Percentiles rank a stretch among this genome's conserved stretches.
phyloP scores from a whole-genome alignment of 768 basidiomycete genomes.

The Phallus indusiatus region DNA sequence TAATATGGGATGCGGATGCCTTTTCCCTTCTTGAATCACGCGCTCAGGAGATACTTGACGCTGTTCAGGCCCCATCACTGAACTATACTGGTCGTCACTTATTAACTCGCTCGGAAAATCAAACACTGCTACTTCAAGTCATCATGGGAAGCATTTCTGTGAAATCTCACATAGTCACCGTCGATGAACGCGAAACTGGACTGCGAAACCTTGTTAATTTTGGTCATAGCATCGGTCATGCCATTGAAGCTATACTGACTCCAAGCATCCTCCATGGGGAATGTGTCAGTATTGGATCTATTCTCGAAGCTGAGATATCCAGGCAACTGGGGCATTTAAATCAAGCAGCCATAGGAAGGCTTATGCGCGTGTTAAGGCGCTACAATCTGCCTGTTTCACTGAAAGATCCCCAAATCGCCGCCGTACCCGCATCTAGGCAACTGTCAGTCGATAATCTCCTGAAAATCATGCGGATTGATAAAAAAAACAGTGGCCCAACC shows the following conservation, averaged over 20 bases:
- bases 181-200: constrained; percentile 94
- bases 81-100: constrained; percentile 47
- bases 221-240: constrained; percentile 97
- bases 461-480: constrained; percentile 94
- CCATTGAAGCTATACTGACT: constrained; percentile 92
- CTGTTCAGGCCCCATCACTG: constrained; percentile 64
- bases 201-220: constrained; percentile 98
- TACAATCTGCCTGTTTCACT: constrained; percentile 86
- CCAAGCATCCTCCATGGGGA: constrained; percentile 94
- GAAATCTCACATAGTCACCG: constrained; percentile 94
- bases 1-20: constrained; percentile 93
- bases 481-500: constrained; percentile 88
- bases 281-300: constrained; percentile 92
- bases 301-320: constrained; percentile 91
- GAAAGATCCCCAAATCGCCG: constrained; percentile 66
- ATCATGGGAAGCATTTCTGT: constrained; percentile 91
- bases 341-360: constrained; percentile 87
- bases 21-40: constrained; percentile 84
- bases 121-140: constrained; percentile 78
- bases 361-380: constrained; percentile 78
- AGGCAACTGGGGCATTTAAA: constrained; percentile 78
- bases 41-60: constrained; percentile 73
- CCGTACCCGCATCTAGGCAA: constrained; percentile 56
- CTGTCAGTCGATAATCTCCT: constrained; percentile 76
- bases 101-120: constrained; percentile 62